A percentile compares a stretch with the other conserved stretches of the same genome.
These are phyloP conservation scores for Coriaria nepalensis DNA, from an alignment of 306 rosid species.

Conservation along the genomic window DNA sequence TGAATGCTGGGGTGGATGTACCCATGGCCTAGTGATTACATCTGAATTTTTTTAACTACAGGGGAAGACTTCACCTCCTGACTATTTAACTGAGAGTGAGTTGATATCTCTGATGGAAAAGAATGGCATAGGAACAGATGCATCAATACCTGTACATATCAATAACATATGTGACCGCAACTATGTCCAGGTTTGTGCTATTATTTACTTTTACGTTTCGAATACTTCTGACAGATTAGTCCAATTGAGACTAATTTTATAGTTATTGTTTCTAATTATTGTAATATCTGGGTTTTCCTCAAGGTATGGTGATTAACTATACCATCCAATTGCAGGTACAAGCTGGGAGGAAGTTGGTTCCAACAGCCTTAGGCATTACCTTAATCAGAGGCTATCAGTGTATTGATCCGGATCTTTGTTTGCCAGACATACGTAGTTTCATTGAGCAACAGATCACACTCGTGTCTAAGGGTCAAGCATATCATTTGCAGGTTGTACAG, in stretches of 20 bases:
- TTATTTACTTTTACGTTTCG: background rate
- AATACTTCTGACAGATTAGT: background rate
- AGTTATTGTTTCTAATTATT: no score
- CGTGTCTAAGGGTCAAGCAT: constrained; percentile 78
- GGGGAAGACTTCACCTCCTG: constrained; percentile 84
- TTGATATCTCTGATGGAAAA: constrained; percentile 96
- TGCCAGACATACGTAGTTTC: constrained; percentile 97
- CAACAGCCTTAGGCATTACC: constrained; percentile 78
- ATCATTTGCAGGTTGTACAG: constrained; percentile 67
- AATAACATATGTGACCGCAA: constrained; percentile 96
- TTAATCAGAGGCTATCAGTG: constrained; percentile 88
- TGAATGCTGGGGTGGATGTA: no score
- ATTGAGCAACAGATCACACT: constrained; percentile 97
- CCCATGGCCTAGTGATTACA: background rate
- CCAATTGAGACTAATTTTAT: background rate
- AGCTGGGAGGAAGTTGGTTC: constrained; percentile 82
- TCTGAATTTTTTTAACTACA: constrained; percentile 21
- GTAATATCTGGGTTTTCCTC: constrained; percentile 6
- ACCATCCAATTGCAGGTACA: constrained; percentile 58
- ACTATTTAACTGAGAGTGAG: constrained; percentile 86
- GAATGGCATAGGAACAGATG: constrained; percentile 94
- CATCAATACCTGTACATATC: constrained; percentile 88
- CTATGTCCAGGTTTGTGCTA: constrained; percentile 66
- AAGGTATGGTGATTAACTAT: constrained; percentile 16
- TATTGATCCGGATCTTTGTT: constrained; percentile 89